Base-by-base conservation (phyloP, 2,329 filamentous ascomycete genomes). In the Aspergillus ustus region DNA sequence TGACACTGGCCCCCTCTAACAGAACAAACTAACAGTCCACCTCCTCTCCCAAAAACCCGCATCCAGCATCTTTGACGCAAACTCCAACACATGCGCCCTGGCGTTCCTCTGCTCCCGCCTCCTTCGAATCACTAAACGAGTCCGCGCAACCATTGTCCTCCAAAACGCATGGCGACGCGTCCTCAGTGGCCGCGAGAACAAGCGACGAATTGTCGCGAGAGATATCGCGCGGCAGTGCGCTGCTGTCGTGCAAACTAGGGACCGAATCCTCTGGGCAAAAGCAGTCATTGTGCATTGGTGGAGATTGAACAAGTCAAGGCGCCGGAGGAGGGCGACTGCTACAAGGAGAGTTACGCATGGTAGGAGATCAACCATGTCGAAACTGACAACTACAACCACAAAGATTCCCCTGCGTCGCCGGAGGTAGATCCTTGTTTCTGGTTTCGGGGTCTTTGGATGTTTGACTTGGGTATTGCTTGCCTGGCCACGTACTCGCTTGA, bases 101-200 rank as follows among this genome's bases (percentile, higher is more conserved):
- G 80, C 85, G 4, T 88, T 88, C 70, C 80, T 89, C 6, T 85
- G 85, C 46, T 86, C 84, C 4, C 81, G 86, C 45, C 75, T 89
- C 1, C 76, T 89, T 3, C 80, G 82, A 0, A 78, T 85, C 6
- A 80, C 81, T 1, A 78, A 78, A 59, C 75, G 74, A 13, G 76
- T 80, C 60, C 80, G 82, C 48, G 86, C 86, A 2, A 85, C 85
- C 0, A 70, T 76, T 2, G 76, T 77, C 0, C 80, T 89, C 17
- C 86, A 89, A 68, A 75, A 76, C 17, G 77, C 78, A 7, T 88
- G 82, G 76, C 81, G 85, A 59, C 66, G 65, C 22, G 67, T 65
- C 13, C 60, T 69, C 8, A 46, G 61, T 22, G 57, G 48, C 22
- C 69, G 67, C 20, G 62, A 69, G 37, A n/a, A 57, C 2, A 48